Base-by-base conservation (phyloP, 805 yeast genomes). In the Metschnikowia amazonensis region DNA sequence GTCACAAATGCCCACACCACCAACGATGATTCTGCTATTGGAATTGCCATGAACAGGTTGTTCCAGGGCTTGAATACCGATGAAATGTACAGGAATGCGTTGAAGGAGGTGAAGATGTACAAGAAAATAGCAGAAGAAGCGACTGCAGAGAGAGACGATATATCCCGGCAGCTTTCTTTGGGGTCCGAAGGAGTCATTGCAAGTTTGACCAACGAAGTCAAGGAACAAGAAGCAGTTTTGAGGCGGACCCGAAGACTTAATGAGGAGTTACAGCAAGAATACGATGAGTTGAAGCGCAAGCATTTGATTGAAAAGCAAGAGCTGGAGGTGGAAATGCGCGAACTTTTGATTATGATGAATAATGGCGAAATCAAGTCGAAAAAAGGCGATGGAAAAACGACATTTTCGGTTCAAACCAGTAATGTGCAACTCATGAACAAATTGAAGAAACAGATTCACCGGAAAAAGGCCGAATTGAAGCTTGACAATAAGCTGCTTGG, bases 171-270 rank as follows among this genome's bases (percentile, higher is more conserved):
- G 60, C 68, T 87, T 21, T 74, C 80, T 4, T 63, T 86, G 58
- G 97, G 96, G 1, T 82, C 95, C 2, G 85, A 86, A 48, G 89
- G 89, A 23, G 67, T 83, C 57, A 74, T 86, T 37, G 73, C 82
- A 35, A 74, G 76, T 41, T 64, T 90, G 30, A 70, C 78, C 23
- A 73, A 73, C 45, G 87, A 87, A 49, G 60, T 86, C 20, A 72
- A 74, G 36, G 89, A 87, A 55, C 82, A 81, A 48, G 83, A 79
- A 47, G 67, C 74, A 16, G 73, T 85, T 18, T 60, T 88, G 38
- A 64, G 72, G 17, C 70, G 81, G 27, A 80, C 85, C 36, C 72
- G 89, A 44, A 74, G 85, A 39, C 70, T 81, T 31, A 80, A 83
- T 36, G 80, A 79, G 18, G 82, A 79, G 27, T 68, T 87, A 38